Conservation (phyloP, 805 yeast genomes). For the Metschnikowia koreensis region DNA sequence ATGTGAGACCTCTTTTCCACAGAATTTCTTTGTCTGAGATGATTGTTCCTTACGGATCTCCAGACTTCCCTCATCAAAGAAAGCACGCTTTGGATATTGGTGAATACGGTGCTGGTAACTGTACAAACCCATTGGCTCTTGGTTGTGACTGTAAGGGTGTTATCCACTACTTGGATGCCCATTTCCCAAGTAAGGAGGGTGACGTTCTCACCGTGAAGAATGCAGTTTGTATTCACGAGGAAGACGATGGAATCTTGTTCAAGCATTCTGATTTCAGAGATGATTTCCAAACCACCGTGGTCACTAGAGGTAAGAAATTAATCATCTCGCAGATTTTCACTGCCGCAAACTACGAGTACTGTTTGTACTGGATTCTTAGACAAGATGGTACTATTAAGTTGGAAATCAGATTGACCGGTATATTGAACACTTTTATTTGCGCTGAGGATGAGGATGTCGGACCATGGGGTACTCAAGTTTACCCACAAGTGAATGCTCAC, state of each 20-base stretch:
- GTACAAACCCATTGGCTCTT: conserved; percentile 73
- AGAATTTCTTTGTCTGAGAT: conserved; percentile 75
- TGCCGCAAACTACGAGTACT: conserved; percentile 84
- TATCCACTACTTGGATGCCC: conserved; percentile 80
- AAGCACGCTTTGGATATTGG: conserved; percentile 86
- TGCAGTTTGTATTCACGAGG: conserved; percentile 83
- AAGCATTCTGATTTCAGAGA: conserved; percentile 87
- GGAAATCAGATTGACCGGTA: conserved; percentile 79
- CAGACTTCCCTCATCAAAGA: conserved; percentile 78
- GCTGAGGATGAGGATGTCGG: conserved; percentile 64
- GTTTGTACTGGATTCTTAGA: conserved; percentile 78
- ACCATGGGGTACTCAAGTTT: conserved; percentile 79
- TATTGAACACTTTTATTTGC: conserved; percentile 68
- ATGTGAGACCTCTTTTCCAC: conserved; percentile 71
- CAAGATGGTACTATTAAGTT: conserved; percentile 82
- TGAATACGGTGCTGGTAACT: conserved; percentile 84
- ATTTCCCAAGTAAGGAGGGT: conserved; percentile 65
- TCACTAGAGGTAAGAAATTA: conserved; percentile 72
- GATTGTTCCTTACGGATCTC: conserved; percentile 84
- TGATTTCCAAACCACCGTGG: conserved; percentile 68
- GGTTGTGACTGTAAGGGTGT: conserved; percentile 89
- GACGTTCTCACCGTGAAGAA: conserved; percentile 69
- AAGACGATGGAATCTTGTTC: conserved; percentile 75
- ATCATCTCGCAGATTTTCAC: conserved; percentile 79
- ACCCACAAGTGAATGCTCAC: conserved; percentile 80